Evolutionary conservation across 331 rosid genomes (phyloP).

Genomic region (Malus hybrid): DNA sequence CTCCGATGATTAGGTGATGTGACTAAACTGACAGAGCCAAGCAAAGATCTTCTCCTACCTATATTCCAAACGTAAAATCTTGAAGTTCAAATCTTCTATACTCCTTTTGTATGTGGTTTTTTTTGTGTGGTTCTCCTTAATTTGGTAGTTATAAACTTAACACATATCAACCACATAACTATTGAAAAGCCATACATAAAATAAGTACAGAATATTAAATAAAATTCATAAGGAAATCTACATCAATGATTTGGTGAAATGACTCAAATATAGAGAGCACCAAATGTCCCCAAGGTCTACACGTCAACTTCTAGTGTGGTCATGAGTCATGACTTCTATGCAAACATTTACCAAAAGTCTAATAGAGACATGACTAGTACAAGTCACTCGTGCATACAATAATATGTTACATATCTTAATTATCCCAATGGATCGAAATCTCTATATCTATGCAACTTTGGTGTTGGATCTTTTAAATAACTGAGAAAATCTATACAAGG

Average conservation of each 20-base stretch:
- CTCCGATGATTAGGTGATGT: too few species aligned
- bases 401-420: neutral
- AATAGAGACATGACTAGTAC: constrained; percentile 4
- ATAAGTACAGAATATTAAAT: too few species aligned
- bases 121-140: too few species aligned
- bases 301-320: too few species aligned
- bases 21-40: too few species aligned
- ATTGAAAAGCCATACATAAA: too few species aligned
- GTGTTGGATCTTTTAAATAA: neutral
- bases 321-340: neutral
- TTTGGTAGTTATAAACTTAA: too few species aligned
- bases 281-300: neutral
- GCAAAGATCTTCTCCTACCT: too few species aligned
- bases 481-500: constrained; percentile 23
- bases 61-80: neutral
- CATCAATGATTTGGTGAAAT: neutral
- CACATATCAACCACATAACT: too few species aligned
- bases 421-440: constrained; percentile 19
- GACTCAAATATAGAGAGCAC: neutral
- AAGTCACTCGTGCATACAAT: constrained; percentile 41
- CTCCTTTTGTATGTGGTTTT: too few species aligned
- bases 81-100: too few species aligned
- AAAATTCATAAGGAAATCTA: too few species aligned
- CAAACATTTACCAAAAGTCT: neutral
- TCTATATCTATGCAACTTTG: neutral